These are phyloP conservation scores for Pseudogymnoascus sp. DNA, from an alignment of 2,329 filamentous ascomycete species.

Conservation along the genomic window DNA sequence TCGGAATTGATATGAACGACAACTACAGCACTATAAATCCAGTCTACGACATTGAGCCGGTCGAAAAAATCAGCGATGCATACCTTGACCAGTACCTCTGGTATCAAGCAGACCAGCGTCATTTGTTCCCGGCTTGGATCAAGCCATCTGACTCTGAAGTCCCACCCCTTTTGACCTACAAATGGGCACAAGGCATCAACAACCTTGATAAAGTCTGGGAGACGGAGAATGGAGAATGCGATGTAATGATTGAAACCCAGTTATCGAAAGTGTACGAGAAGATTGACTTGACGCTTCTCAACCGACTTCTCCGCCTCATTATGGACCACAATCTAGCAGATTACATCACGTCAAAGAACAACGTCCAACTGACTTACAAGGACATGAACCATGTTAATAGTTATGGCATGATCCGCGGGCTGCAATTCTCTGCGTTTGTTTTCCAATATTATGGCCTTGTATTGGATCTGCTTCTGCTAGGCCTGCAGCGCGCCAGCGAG, in stretches of 20 bases:
- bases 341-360: conserved; percentile 99
- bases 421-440: conserved; percentile 97
- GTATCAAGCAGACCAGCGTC: conserved; percentile 97
- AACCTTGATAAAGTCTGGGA: conserved; percentile 95
- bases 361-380: conserved; percentile 97
- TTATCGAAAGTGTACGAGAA: conserved; percentile 99
- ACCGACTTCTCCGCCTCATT: conserved; percentile 83
- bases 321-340: conserved; percentile 99
- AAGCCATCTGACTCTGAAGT: conserved; percentile 98
- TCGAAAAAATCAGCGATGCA: conserved; percentile 98
- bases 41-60: conserved; percentile 96
- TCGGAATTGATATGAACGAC: conserved; percentile 99
- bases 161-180: conserved; percentile 87
- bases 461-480: conserved; percentile 83
- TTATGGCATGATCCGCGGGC: conserved; percentile 94
- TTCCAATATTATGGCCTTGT: conserved; percentile 99
- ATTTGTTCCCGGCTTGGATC: conserved; percentile 97
- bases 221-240: conserved; percentile 86
- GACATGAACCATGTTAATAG: conserved; percentile 99
- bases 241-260: conserved; percentile 97
- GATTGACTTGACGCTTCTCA: conserved; percentile 92
- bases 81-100: conserved; percentile 98
- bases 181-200: conserved; percentile 99
- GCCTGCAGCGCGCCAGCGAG: conserved; percentile 92
- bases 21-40: conserved; percentile 99